A percentile compares a stretch with the other conserved stretches of the same genome.
Conservation (phyloP, 352 stramenopile species). For the Aphanomyces cochlioides region DNA sequence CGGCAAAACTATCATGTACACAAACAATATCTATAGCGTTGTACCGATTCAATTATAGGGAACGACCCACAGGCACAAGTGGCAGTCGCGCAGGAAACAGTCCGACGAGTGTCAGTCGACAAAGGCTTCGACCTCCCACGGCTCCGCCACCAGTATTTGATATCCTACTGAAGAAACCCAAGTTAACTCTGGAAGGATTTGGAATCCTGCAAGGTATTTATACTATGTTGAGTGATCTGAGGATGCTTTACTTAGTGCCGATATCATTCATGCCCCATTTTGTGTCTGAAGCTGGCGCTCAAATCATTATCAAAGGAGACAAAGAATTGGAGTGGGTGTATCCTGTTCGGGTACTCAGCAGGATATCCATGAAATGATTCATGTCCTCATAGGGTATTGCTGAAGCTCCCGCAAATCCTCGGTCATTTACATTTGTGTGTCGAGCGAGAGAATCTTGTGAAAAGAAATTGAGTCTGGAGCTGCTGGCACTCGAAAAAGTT, state of each 20-base stretch:
- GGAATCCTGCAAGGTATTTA: conserved; percentile 50
- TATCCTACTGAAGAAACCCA: conserved; percentile 72
- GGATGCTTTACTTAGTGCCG: conserved; percentile 43
- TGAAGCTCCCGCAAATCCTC: conserved; percentile 59
- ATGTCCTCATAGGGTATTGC: conserved; percentile 44
- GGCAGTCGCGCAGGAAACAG: not conserved
- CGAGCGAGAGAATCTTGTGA: conserved; percentile 63
- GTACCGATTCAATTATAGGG: not conserved
- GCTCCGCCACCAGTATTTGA: conserved; percentile 48
- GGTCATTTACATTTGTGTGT: conserved; percentile 55
- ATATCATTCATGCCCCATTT: conserved; percentile 85
- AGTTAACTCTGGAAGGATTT: conserved; percentile 81
- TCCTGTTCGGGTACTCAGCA: conserved; percentile 37
- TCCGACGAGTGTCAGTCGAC: conserved; percentile 10
- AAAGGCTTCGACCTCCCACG: not conserved
- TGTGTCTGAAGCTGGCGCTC: conserved; percentile 60
- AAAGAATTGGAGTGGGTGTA: conserved; percentile 78
- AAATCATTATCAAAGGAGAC: conserved; percentile 64
- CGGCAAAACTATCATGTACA: conserved; percentile 6
- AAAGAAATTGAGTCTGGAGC: conserved; percentile 56
- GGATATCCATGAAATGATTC: too few relatives aligned
- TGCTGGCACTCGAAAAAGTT: conserved; percentile 55
- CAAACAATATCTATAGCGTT: not conserved
- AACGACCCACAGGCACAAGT: conserved; percentile 2
- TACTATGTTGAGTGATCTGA: not conserved